Conservation (phyloP, 345 rosid species). For the Rhodamnia rubescens region DNA sequence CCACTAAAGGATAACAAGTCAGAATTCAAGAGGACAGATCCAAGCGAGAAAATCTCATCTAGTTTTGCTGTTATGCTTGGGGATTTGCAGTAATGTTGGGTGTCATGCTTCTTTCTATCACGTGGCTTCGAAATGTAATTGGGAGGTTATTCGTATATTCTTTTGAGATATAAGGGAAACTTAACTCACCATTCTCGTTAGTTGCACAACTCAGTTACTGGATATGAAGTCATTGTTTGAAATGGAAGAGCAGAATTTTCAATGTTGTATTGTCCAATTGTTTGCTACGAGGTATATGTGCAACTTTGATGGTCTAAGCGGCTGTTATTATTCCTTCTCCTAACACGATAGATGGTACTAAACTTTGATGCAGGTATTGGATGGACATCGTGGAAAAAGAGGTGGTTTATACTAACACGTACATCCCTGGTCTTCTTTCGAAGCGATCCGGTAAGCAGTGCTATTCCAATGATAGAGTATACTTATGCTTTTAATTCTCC, state of each 20-base stretch:
- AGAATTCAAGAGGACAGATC: neutral
- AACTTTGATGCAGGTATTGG: constrained; percentile 43
- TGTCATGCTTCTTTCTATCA: neutral
- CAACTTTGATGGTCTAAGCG: neutral
- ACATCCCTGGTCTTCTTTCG: constrained; percentile 74
- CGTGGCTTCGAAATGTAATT: neutral
- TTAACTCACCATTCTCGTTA: neutral
- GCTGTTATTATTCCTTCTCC: neutral
- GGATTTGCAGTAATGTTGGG: neutral
- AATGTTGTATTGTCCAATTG: neutral
- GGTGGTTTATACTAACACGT: constrained; percentile 64
- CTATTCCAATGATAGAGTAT: neutral
- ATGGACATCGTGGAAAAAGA: constrained; percentile 79
- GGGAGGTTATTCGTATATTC: neutral
- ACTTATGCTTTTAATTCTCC: neutral
- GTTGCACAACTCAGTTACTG: neutral
- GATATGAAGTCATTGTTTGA: neutral
- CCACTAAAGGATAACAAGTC: neutral
- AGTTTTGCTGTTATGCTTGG: neutral
- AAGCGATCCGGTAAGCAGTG: constrained; percentile 56
- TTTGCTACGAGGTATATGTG: neutral
- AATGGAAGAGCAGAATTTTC: neutral
- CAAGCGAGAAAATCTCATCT: neutral
- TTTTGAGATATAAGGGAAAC: neutral
- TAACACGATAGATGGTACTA: neutral